phyloP scores from a whole-genome alignment of 2,329 filamentous ascomycete species.

The Waltergamsia citrina region DNA sequence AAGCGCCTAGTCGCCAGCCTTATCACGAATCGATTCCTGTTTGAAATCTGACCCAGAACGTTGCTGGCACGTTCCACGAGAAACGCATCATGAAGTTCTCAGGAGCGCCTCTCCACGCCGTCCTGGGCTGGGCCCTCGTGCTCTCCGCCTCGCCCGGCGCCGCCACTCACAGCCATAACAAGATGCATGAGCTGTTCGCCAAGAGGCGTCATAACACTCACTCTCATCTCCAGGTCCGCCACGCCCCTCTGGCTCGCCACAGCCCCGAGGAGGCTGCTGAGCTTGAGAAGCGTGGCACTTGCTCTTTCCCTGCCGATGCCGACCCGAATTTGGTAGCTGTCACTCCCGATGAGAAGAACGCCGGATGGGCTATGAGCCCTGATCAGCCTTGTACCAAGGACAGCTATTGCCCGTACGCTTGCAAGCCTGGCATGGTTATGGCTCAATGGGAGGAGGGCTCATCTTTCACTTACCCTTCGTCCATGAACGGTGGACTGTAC shows the following conservation, averaged over 20 bases:
- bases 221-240: slow-evolving; percentile 16
- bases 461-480: slow-evolving; percentile 58
- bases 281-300: slow-evolving; percentile 44
- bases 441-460: slow-evolving; percentile 69
- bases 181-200: slow-evolving; percentile 16
- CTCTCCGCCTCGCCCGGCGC: slow-evolving; percentile 32
- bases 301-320: slow-evolving; percentile 51
- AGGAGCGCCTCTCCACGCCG: slow-evolving; percentile 30
- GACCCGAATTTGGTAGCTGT: slow-evolving; percentile 57
- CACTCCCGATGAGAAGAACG: slow-evolving; percentile 55
- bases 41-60: no score
- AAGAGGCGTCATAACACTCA: slow-evolving; percentile 25
- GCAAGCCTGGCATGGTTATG: slow-evolving; percentile 66
- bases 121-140: slow-evolving; percentile 37
- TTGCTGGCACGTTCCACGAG: no score
- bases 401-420: slow-evolving; percentile 68
- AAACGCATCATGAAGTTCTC: slow-evolving; percentile 44
- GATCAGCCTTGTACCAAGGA: slow-evolving; percentile 60
- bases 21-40: no score
- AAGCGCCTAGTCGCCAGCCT: no score
- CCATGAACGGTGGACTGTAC: slow-evolving; percentile 68
- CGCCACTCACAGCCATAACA: slow-evolving; percentile 24
- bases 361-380: slow-evolving; percentile 72
- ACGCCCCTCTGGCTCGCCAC: no score
- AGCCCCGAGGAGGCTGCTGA: slow-evolving; percentile 9